Conservation (phyloP, 192 early-diverging fungal species). For the Phycomyces blakesleeanus region DNA sequence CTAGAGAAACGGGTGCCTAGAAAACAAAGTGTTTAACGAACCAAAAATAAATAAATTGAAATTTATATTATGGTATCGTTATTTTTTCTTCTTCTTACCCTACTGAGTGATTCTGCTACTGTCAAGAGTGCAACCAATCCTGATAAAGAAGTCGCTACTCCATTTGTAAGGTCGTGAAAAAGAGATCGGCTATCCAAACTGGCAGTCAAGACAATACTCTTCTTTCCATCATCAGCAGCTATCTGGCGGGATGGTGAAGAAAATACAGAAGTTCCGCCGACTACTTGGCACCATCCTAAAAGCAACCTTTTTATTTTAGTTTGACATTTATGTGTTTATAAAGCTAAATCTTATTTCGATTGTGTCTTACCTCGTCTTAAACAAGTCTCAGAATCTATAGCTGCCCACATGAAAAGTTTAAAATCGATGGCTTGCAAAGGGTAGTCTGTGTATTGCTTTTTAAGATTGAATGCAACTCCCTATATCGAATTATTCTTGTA, state of each 20-base stretch:
- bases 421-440: constrained; percentile 72
- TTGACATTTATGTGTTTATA: background rate
- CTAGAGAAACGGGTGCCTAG: constrained; percentile 42
- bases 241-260: constrained; percentile 59
- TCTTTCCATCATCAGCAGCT: constrained; percentile 49
- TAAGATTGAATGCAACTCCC: constrained; percentile 44
- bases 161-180: constrained; percentile 61
- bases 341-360: background rate
- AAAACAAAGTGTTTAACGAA: background rate
- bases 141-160: constrained; percentile 52
- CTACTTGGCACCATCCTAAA: constrained; percentile 59
- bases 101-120: constrained; percentile 65
- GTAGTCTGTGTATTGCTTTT: constrained; percentile 47
- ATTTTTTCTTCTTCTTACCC: no score
- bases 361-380: constrained; percentile 54
- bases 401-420: constrained; percentile 65
- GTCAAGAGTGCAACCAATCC: constrained; percentile 63
- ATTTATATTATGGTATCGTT: no score
- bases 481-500: constrained; percentile 13
- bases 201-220: constrained; percentile 64
- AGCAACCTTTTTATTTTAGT: background rate
- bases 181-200: constrained; percentile 61
- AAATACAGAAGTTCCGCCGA: constrained; percentile 68
- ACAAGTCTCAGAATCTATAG: constrained; percentile 63
- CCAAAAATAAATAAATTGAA: no score